Base-by-base conservation (phyloP, 2,329 filamentous ascomycete species). In the Triangularia setosa region DNA sequence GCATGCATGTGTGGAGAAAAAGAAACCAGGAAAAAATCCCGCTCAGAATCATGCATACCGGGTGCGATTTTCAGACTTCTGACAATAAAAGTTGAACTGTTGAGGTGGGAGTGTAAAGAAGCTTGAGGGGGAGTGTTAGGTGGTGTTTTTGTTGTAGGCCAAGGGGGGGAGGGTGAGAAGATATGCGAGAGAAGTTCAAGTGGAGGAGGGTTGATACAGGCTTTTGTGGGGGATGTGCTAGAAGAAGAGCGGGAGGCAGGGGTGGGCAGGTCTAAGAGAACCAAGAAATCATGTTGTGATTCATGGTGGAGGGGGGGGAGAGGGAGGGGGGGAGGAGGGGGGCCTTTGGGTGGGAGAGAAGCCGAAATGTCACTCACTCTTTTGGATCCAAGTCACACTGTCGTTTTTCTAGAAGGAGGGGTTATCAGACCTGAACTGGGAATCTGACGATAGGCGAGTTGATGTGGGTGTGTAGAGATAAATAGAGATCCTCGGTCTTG, bases 301-400 rank as follows among this genome's bases (percentile, higher is more conserved):
- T 54, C 30, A 35, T 63, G 64, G 57, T 62, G 65, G 65, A 64
- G 59, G 64, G 65, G 65, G 64, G 55, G 61, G 56, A 65, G 61
- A 64, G 64, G 55, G 61, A 53, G 64, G 61, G 65, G 64, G 64
- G 30, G 65, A 63, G 64, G 67, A 65, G 56, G 63, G 28, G 56
- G 62, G 23, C 21, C 56, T 61, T 55, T 62, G 55, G 54, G 60
- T 63, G 63, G 53, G 66, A 64, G 52, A 67, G 61, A 28, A 64
- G 64, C 18, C 24, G 62, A 69, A 70, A 68, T 67, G 68, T 65
- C 64, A 71, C 71, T 68, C 68, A 71, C 70, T 44, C 66, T 67
- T 66, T 62, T 63, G 58, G 65, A 66, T 69, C 67, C 64, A 68
- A 68, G 69, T 71, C 65, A 66, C 62, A 66, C 62, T 67, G 68